These are phyloP conservation scores for Blakeslea trispora DNA, from an alignment of 371 early-diverging fungal species.

Conservation along the genomic window DNA sequence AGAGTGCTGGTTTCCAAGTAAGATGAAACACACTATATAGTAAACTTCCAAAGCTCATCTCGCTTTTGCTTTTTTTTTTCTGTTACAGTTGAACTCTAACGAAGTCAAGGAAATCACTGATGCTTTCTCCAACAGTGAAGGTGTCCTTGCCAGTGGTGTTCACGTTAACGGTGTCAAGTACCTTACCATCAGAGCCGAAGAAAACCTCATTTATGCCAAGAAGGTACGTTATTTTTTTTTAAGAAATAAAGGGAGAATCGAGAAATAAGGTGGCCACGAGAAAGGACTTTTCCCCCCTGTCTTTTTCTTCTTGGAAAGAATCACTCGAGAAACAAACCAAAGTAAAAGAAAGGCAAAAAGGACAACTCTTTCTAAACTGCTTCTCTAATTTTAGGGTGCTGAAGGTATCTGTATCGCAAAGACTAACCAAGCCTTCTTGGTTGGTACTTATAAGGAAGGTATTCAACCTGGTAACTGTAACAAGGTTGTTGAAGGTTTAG, in stretches of 20 bases:
- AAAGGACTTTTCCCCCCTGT: no score
- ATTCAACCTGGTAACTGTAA: constrained; percentile 77
- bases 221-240: constrained; percentile 56
- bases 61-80: constrained; percentile 6
- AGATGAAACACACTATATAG: constrained; percentile 5
- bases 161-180: constrained; percentile 72
- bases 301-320: no score
- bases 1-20: constrained; percentile 71
- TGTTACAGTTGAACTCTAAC: constrained; percentile 46
- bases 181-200: constrained; percentile 69
- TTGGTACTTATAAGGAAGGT: constrained; percentile 72
- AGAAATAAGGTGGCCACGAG: no score
- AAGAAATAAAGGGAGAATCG: constrained; percentile 7
- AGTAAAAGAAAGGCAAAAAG: no score
- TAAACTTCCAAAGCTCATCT: constrained; percentile 3
- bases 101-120: constrained; percentile 64
- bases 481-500: constrained; percentile 78
- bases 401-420: constrained; percentile 78
- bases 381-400: constrained; percentile 50
- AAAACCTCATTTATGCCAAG: constrained; percentile 77
- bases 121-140: constrained; percentile 66
- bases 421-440: constrained; percentile 79
- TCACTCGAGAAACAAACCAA: no score
- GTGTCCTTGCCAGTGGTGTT: constrained; percentile 69
- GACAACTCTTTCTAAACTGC: neutral